Percentiles rank a stretch among this genome's conserved stretches.
phyloP scores from a whole-genome alignment of 805 yeast genomes.

The Yamadazyma insecticola region DNA sequence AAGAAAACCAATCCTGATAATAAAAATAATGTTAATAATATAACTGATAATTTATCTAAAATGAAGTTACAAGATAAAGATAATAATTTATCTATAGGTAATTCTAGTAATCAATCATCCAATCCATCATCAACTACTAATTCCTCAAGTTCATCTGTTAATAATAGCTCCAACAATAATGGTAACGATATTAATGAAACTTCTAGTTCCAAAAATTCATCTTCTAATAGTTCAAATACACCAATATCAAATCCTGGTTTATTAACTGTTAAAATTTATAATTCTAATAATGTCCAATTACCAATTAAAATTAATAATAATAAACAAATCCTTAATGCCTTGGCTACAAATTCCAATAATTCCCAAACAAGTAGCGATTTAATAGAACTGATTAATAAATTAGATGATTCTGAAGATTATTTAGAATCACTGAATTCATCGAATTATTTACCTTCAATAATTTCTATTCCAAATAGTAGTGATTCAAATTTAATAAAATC shows the following conservation, averaged over 20 bases:
- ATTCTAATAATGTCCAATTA: slow-evolving; percentile 59
- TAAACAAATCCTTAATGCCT: slow-evolving; percentile 57
- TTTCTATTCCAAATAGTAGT: slow-evolving; percentile 43
- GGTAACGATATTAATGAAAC: background rate
- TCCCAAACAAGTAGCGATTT: slow-evolving; percentile 25
- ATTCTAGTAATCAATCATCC: slow-evolving; percentile 2
- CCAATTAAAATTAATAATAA: slow-evolving; percentile 70
- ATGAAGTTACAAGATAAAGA: background rate
- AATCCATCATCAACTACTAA: slow-evolving; percentile 1
- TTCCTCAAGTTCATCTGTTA: background rate
- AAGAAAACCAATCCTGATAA: background rate
- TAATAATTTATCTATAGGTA: slow-evolving; percentile 1
- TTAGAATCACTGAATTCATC: slow-evolving; percentile 30
- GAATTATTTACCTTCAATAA: slow-evolving; percentile 47
- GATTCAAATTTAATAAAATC: slow-evolving; percentile 44
- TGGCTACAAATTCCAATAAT: slow-evolving; percentile 50
- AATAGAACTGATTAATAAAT: slow-evolving; percentile 24
- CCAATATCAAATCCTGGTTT: slow-evolving; percentile 51
- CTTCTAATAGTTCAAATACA: slow-evolving; percentile 1
- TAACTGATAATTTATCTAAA: no score
- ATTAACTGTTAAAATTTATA: slow-evolving; percentile 71
- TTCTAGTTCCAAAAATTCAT: no score
- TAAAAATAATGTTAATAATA: background rate
- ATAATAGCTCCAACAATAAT: slow-evolving; percentile 9
- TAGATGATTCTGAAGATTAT: slow-evolving; percentile 16